Evolutionary conservation across 148 eudicot genomes (phyloP), one percentile per base, ranked within the genome.

Genomic region (Diospyros lotus): DNA sequence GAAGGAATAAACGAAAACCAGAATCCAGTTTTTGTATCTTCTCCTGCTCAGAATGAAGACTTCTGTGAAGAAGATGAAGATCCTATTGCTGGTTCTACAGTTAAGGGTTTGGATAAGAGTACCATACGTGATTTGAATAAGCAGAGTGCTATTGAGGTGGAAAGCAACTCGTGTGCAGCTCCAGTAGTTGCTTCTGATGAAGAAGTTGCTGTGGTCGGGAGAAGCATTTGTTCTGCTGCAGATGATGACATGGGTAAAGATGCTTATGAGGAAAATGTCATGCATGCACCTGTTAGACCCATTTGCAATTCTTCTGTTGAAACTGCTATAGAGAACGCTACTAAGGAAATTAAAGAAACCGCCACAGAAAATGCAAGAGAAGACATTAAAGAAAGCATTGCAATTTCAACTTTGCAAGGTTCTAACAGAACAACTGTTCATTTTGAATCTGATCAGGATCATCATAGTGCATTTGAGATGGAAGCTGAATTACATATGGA

Each of bases 151-250:
- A 1, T 56, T 70, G 73, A 55, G 28, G 50, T 50, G 60, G 74
- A 62, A 53, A 59, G 46, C 12, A 60, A 46, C 65, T 12, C 60
- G 11, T n/a, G 10, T 56, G 78, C 42, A 42, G 77, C 62, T 43
- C 65, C 70, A 18, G 48, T 38, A 65, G 77, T 55, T 66, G 38
- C 52, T 65, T 54, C 46, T 53, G 66, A 58, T 54, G 56, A 14
- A 43, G 73, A 75, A 14, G 54, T 50, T 10, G 51, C 72, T 51
- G 66, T 72, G 18, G 71, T 59, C 39, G 68, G 68, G 74, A 79
- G 39, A 55, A 17, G 67, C 45, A 64, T 53, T 48, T 63, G 45
- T 2, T n/a, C 60, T 28, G 64, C 69, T 50, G 44, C 18, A 13
- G 77, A 58, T 38, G 58, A 61, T 66, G 61, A 67, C n/a, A 53